Conservation (phyloP, 257 asterid genomes). For the Gardenia jasminoides region DNA sequence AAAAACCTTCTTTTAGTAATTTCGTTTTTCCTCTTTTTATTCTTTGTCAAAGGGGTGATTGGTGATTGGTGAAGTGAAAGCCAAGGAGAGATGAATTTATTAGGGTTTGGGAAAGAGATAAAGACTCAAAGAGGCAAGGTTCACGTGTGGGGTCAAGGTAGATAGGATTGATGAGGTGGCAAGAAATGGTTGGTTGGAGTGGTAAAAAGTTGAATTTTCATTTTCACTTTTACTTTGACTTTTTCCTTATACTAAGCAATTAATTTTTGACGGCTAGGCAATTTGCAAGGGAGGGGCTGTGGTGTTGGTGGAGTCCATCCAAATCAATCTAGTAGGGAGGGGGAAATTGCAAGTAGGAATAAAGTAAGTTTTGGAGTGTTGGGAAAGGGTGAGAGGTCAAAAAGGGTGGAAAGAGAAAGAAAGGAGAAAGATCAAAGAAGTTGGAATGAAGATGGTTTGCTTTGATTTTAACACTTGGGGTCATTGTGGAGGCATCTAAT, state of each 20-base stretch:
- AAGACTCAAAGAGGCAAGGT: constrained; percentile 7
- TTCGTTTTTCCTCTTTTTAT: neutral
- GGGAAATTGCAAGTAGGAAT: neutral
- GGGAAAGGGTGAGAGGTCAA: constrained; percentile 14
- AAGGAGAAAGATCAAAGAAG: neutral
- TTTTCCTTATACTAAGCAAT: neutral
- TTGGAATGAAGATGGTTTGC: neutral
- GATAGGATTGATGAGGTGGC: constrained; percentile 29
- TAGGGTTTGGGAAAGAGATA: constrained; percentile 11
- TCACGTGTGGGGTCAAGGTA: constrained; percentile 25
- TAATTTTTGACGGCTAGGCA: constrained; percentile 16
- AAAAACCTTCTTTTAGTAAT: neutral
- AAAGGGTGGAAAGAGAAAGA: neutral
- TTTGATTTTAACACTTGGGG: constrained; percentile 9
- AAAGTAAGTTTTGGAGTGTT: constrained; percentile 10
- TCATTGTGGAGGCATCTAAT: constrained; percentile 8
- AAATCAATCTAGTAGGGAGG: neutral
- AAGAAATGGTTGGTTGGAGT: constrained; percentile 14
- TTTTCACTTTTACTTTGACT: constrained; percentile 23
- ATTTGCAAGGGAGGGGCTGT: neutral
- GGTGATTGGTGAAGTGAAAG: neutral
- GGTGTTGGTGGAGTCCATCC: constrained; percentile 11
- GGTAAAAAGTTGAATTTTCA: constrained; percentile 20
- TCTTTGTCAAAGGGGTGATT: neutral
- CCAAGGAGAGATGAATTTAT: neutral